Evolutionary conservation across 2,329 filamentous ascomycete species (phyloP).

Genomic region (Epichloe uncinata): DNA sequence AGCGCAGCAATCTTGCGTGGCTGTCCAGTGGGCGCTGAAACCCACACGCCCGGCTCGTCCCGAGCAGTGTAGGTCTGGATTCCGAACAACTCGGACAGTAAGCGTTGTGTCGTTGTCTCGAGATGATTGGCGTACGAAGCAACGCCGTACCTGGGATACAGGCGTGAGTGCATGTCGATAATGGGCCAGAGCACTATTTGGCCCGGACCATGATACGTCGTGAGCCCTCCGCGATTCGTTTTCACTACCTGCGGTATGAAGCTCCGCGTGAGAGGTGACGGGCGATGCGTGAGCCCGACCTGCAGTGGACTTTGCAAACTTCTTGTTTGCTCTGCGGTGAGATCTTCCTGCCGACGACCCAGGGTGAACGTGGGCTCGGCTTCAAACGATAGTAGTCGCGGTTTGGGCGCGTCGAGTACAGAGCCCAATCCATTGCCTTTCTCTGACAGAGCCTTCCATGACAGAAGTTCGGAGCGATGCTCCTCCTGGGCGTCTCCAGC

Average conservation of each 20-base stretch:
- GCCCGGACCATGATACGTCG: slow-evolving; percentile 89
- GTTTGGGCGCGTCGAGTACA: slow-evolving; percentile 34
- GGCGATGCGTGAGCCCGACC: slow-evolving; percentile 13
- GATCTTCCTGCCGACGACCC: slow-evolving; percentile 59
- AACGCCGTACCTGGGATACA: slow-evolving; percentile 49
- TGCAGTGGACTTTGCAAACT: slow-evolving; percentile 28
- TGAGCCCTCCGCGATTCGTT: slow-evolving; percentile 75
- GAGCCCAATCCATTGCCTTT: slow-evolving; percentile 11
- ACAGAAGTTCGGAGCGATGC: slow-evolving; percentile 20
- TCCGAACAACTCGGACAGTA: slow-evolving; percentile 42
- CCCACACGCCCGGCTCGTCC: slow-evolving; percentile 81
- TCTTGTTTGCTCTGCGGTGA: slow-evolving; percentile 31
- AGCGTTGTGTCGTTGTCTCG: slow-evolving; percentile 60
- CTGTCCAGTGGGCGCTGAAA: slow-evolving; percentile 19
- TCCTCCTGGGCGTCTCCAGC: slow-evolving; percentile 21
- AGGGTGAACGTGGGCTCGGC: slow-evolving; percentile 78
- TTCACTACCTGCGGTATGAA: slow-evolving; percentile 48
- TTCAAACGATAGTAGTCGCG: slow-evolving; percentile 70
- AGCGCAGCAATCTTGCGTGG: slow-evolving; percentile 73
- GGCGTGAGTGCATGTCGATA: slow-evolving; percentile 54
- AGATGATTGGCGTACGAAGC: slow-evolving; percentile 66
- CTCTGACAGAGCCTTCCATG: slow-evolving; percentile 19
- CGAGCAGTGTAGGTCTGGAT: slow-evolving; percentile 46
- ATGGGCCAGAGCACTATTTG: slow-evolving; percentile 90
- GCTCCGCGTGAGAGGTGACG: slow-evolving; percentile 16